Base-by-base conservation (phyloP, 2,329 filamentous ascomycete species). In the Exophiala dermatitidis region DNA sequence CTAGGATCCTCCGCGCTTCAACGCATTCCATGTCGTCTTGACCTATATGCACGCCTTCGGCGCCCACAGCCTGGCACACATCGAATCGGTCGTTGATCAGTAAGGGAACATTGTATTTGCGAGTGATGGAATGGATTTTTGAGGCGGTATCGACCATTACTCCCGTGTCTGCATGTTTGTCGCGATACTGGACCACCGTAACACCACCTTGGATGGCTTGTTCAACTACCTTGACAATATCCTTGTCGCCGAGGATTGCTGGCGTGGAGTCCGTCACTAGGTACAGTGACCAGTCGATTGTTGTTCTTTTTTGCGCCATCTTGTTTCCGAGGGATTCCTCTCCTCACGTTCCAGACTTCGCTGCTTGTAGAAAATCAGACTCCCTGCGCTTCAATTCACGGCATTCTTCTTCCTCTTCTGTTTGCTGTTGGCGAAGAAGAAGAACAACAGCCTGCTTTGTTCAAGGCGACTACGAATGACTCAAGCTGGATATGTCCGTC, bases 61-160 rank as follows among this genome's bases (percentile, higher is more conserved):
- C 93, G 8, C 83, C 87, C 41, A 90, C 80, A 9, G 89, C 90
- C 12, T 89, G 77, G 5, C 90, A 90, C 29, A 97, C 88, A 67
- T 95, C 90, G 4, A 96, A 80, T 8, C 90, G 83, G 68, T 97
- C 93, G 67, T 97, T 97, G 74, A 97, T 90, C 50, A 97, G 75
- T 53, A 97, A 78, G 31, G 91, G 91, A 2, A 95, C 81, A 10
- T 76, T 75, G 65, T 86, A 77, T 44, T 74, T 74, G 59, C 74
- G 75, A 19, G 89, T 91, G 58, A 93, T 73, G 36, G 73, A 69
- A 67, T 95, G 90, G 47, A 97, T 77, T 60, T 74, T 77, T 62
- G 77, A 78, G 10, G 85, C 90, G 40, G 78, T 86, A n/a, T 77
- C 72, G 45, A 95, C 79, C 57, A 93, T 78, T 7, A 74, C 75